Percentiles rank a stretch among this genome's conserved stretches.
phyloP scores from a whole-genome alignment of 306 rosid genomes.

The Rosa lucieae region DNA sequence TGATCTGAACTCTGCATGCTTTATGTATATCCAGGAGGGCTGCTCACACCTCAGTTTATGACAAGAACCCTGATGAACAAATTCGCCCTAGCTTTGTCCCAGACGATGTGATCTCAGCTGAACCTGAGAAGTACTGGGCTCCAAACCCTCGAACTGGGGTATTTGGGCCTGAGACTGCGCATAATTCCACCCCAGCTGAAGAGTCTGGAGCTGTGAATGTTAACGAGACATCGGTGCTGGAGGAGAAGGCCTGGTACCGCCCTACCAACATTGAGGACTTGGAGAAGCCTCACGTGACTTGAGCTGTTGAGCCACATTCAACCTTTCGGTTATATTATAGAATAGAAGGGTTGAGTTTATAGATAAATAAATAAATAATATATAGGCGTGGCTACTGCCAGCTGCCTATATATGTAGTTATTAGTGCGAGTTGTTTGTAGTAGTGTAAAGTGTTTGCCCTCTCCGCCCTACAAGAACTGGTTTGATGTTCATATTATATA shows the following conservation, averaged over 20 bases:
- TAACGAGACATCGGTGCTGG: conserved; percentile 44
- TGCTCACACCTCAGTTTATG: conserved; percentile 60
- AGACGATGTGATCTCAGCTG: conserved; percentile 60
- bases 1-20: not conserved
- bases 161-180: conserved; percentile 63
- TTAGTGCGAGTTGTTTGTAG: not conserved
- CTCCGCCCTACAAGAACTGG: not conserved
- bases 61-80: conserved; percentile 80
- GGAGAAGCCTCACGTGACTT: conserved; percentile 69
- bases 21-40: conserved; percentile 50
- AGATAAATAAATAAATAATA: conserved; percentile 12
- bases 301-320: not conserved
- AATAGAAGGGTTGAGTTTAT: not conserved
- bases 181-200: conserved; percentile 14
- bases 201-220: conserved; percentile 24
- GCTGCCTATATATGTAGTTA: not conserved
- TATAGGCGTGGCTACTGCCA: not conserved
- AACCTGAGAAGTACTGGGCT: conserved; percentile 73
- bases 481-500: conserved; percentile 16
- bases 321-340: not conserved
- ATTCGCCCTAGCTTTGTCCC: conserved; percentile 47
- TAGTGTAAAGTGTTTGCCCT: not conserved
- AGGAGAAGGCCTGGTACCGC: conserved; percentile 95
- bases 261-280: conserved; percentile 83
- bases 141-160: conserved; percentile 93